Base-by-base conservation (phyloP, 2,329 filamentous ascomycete species). In the Thermomyces lanuginosus region DNA sequence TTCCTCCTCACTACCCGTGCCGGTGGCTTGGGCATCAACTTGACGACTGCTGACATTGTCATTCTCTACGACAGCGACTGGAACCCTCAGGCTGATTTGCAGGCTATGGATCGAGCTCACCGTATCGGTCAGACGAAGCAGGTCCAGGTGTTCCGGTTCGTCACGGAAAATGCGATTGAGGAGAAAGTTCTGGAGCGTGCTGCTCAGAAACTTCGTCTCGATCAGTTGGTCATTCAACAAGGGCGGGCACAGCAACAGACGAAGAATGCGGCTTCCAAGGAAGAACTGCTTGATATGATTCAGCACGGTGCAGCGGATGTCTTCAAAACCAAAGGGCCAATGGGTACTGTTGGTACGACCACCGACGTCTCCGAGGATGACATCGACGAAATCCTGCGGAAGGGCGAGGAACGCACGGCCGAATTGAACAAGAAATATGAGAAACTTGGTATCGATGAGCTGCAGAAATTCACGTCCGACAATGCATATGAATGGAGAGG, bases 401-500 rank as follows among this genome's bases (percentile, higher is more conserved):
- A 79, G 36, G 91, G 89, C 23, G 86, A 93, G 53, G 70, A 79
- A 46, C 72, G 84, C 32, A 98, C 89, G 1, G 82, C 84, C 36
- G 66, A 89, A 50, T 67, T 98, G 21, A 95, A 83, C 48, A 76
- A 80, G 39, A 86, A 83, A 53, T 98, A 95, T 44, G 89, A 95
- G 51, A 92, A 92, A 49, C 72, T 98, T 21, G 89, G 91, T 37
- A 78, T 98, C 16, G 89, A 98, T 49, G 89, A 98, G 40, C 58
- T 98, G 22, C 89, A 98, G 49, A 95, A 95, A 47, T 98, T 98
- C 54, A 89, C 78, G 1, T 93, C 86, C 0, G 89, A 98, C 44
- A 92, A 82, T 29, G 84, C 91, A 0, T 98, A 98, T 44, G 89
- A 95, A 48, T 98, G 91, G 91, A 98, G 98, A 37, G 89, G 89